A percentile compares a stretch with the other conserved stretches of the same genome.
These are phyloP conservation scores for Kluyveromyces dobzhanskii DNA, from an alignment of 805 yeast species.

Conservation along the genomic window DNA sequence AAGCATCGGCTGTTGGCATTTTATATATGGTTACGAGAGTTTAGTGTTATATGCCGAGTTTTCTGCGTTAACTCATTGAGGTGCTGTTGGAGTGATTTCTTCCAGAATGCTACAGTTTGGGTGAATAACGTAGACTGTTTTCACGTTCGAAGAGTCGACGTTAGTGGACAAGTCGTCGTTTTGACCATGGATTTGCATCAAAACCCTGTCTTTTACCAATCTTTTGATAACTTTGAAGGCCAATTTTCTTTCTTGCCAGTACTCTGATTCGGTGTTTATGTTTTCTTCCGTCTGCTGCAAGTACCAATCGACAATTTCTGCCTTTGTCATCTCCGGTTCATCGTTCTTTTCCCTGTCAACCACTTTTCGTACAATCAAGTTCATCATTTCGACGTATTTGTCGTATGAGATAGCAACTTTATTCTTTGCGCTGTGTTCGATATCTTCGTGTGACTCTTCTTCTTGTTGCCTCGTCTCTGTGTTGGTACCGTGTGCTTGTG, in stretches of 20 bases:
- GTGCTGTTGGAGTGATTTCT: not conserved
- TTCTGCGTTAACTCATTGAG: not conserved
- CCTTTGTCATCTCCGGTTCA: slow-evolving; percentile 57
- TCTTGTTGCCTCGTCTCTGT: slow-evolving; percentile 8
- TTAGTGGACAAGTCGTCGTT: slow-evolving; percentile 35
- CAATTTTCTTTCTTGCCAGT: slow-evolving; percentile 58
- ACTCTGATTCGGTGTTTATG: slow-evolving; percentile 59
- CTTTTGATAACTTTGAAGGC: slow-evolving; percentile 76
- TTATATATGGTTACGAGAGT: too few species aligned
- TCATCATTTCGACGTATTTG: slow-evolving; percentile 78
- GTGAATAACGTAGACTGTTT: slow-evolving; percentile 49
- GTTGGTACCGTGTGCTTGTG: too few species aligned
- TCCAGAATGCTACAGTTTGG: slow-evolving; percentile 77
- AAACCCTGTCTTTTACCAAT: slow-evolving; percentile 74
- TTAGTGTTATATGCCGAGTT: too few species aligned
- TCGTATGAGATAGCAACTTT: slow-evolving; percentile 68
- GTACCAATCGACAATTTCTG: slow-evolving; percentile 73
- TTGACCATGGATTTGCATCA: slow-evolving; percentile 55
- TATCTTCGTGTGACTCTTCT: slow-evolving; percentile 19
- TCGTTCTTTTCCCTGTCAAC: slow-evolving; percentile 45
- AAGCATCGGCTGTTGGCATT: too few species aligned
- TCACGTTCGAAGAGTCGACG: slow-evolving; percentile 20
- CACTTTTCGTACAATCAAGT: slow-evolving; percentile 59
- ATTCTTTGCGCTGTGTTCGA: slow-evolving; percentile 19
- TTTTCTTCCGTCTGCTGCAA: slow-evolving; percentile 64